Percentiles rank a stretch among this genome's conserved stretches.
phyloP scores from a whole-genome alignment of 2,329 filamentous ascomycete species.

The Aurifilum marmelostoma region DNA sequence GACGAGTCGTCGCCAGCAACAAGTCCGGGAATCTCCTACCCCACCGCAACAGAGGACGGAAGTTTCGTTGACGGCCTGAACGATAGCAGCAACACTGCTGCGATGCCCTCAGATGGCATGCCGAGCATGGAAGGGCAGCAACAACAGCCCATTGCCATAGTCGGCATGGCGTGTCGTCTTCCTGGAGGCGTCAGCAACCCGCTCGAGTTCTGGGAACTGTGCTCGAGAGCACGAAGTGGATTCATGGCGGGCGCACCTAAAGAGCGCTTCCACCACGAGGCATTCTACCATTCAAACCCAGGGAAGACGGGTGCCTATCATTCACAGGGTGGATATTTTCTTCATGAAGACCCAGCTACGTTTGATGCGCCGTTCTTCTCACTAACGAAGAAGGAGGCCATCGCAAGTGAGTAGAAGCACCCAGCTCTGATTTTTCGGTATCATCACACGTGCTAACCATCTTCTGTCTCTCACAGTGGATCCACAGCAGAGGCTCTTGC shows the following conservation, averaged over 20 bases:
- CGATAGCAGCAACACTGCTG: background rate
- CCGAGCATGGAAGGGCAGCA: background rate
- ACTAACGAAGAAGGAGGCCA: slow-evolving; percentile 54
- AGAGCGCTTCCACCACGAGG: slow-evolving; percentile 49
- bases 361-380: slow-evolving; percentile 59
- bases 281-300: slow-evolving; percentile 47
- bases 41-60: background rate
- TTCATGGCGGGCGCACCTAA: slow-evolving; percentile 46
- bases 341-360: slow-evolving; percentile 49
- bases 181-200: slow-evolving; percentile 47
- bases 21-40: slow-evolving; percentile 25
- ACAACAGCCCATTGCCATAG: slow-evolving; percentile 47
- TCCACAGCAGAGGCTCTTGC: slow-evolving; percentile 55
- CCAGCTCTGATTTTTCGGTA: background rate
- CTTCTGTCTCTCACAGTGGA: slow-evolving; percentile 48
- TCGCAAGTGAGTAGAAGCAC: slow-evolving; percentile 23
- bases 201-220: slow-evolving; percentile 50
- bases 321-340: slow-evolving; percentile 44
- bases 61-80: background rate
- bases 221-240: slow-evolving; percentile 45
- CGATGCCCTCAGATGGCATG: background rate
- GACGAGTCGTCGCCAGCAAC: slow-evolving; percentile 30
- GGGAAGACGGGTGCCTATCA: slow-evolving; percentile 47
- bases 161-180: slow-evolving; percentile 52
- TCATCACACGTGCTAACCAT: background rate